phyloP scores from a whole-genome alignment of 371 early-diverging fungal species.

The Lichtheimia ramosa region DNA sequence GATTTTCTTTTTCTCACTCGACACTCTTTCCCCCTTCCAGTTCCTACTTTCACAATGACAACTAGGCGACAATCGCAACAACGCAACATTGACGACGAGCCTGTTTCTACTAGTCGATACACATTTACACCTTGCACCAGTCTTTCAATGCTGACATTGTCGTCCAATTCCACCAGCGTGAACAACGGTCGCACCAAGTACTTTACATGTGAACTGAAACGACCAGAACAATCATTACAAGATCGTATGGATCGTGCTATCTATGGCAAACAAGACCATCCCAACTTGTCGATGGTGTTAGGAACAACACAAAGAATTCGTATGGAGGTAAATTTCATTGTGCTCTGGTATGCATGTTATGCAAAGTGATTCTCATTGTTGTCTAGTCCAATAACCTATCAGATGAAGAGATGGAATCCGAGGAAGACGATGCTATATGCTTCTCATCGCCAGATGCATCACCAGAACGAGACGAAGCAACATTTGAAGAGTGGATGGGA shows the following conservation, averaged over 20 bases:
- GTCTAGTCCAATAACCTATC: neutral
- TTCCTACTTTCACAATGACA: neutral
- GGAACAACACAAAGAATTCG: neutral
- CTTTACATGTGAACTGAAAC: conserved; percentile 1
- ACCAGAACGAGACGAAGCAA: neutral
- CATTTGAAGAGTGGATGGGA: neutral
- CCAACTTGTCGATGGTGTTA: neutral
- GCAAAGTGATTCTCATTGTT: neutral
- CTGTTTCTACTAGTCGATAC: neutral
- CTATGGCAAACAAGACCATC: neutral
- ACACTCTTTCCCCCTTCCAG: neutral
- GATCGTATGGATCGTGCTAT: neutral
- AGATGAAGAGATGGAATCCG: neutral
- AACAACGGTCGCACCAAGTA: neutral
- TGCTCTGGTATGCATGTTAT: too few species aligned
- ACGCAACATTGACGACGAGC: neutral
- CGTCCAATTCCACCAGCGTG: neutral
- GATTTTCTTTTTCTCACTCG: neutral
- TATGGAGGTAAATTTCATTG: neutral
- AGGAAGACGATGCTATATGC: neutral
- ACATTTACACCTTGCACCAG: conserved; percentile 2
- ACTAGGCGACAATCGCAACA: neutral
- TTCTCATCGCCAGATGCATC: neutral
- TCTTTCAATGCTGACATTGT: neutral
- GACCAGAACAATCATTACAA: neutral